phyloP scores from a whole-genome alignment of 1,139 yeast species.

The Yamadazyma sp. region DNA sequence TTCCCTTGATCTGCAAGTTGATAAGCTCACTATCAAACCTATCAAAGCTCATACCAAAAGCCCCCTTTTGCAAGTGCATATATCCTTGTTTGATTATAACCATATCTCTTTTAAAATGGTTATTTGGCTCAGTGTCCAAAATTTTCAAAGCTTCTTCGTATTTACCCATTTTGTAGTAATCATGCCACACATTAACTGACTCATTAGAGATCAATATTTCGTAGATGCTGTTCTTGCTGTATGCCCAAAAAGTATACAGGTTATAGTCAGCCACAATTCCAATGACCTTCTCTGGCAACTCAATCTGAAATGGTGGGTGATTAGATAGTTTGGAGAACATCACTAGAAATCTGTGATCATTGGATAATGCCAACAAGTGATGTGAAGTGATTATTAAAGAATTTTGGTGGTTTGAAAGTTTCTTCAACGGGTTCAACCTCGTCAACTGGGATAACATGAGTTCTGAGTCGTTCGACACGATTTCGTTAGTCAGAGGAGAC shows the following conservation, averaged over 20 bases:
- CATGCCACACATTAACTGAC: conserved; percentile 72
- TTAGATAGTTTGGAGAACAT: conserved; percentile 28
- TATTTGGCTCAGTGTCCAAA: conserved; percentile 20
- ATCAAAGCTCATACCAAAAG: conserved; percentile 34
- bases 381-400: conserved; percentile 24
- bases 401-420: conserved; percentile 7
- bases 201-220: conserved; percentile 70
- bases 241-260: conserved; percentile 28
- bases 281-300: conserved; percentile 36
- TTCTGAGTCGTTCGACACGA: conserved; percentile 30
- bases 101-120: conserved; percentile 39
- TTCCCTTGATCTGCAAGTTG: conserved; percentile 50
- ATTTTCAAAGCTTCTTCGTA: conserved; percentile 69
- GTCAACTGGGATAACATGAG: conserved; percentile 21
- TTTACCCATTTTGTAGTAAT: conserved; percentile 58
- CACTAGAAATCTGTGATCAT: conserved; percentile 15
- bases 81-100: conserved; percentile 68
- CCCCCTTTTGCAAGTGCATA: conserved; percentile 45
- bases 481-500: conserved; percentile 17
- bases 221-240: conserved; percentile 20
- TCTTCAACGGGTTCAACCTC: conserved; percentile 12
- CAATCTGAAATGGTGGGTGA: conserved; percentile 12
- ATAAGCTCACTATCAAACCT: conserved; percentile 19
- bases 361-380: conserved; percentile 24
- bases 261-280: conserved; percentile 63